These are phyloP conservation scores for Apiotrichum gamsii DNA, from an alignment of 1,284 basidiomycete genomes.

Conservation along the genomic window DNA sequence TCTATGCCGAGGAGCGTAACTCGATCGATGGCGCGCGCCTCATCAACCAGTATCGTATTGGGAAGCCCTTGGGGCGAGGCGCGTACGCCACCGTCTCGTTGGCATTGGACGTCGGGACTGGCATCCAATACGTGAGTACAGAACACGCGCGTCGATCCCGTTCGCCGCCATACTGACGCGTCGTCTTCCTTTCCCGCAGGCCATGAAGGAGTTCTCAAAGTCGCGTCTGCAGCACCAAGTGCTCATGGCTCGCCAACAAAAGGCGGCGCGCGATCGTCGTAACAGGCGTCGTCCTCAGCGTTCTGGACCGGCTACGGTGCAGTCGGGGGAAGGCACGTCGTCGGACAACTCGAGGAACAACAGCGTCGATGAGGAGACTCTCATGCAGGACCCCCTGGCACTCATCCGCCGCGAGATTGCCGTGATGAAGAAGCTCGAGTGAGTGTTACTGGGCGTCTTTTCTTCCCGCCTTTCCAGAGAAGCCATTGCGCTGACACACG, in stretches of 20 bases:
- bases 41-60: constrained; percentile 48
- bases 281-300: not conserved
- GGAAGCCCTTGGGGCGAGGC: constrained; percentile 43
- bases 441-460: constrained; percentile 14
- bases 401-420: constrained; percentile 48
- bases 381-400: constrained; percentile 39
- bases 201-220: constrained; percentile 49
- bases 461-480: too few species aligned
- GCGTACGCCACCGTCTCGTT: constrained; percentile 47
- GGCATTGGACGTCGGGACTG: constrained; percentile 44
- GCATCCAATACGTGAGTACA: constrained; percentile 43
- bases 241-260: constrained; percentile 29
- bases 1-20: constrained; percentile 34
- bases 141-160: too few species aligned
- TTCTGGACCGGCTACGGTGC: not conserved
- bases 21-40: constrained; percentile 41
- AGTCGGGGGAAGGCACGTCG: too few species aligned
- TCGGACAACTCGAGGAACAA: too few species aligned
- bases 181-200: constrained; percentile 20
- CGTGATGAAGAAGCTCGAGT: constrained; percentile 50
- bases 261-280: constrained; percentile 9
- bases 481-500: not conserved
- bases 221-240: constrained; percentile 40
- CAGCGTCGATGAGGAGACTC: constrained; percentile 1
- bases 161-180: too few species aligned